Conservation (phyloP, 805 yeast species). For the Myxozyma lipomycoides region DNA sequence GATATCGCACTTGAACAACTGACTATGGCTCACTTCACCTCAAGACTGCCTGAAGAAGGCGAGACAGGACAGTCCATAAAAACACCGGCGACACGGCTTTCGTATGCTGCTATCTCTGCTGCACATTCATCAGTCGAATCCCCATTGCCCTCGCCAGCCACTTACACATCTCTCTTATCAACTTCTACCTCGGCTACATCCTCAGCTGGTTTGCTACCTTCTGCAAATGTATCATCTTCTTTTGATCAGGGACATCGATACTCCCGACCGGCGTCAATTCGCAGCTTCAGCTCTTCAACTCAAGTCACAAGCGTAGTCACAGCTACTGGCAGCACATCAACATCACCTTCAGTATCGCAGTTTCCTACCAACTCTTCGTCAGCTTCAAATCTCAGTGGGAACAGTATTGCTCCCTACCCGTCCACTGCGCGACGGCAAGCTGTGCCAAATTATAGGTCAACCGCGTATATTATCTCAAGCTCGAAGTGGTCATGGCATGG, state of each 20-base stretch:
- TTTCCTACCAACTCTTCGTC: constrained; percentile 3
- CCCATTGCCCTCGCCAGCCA: constrained; percentile 3
- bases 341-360: constrained; percentile 10
- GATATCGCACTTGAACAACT: no score
- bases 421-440: not conserved
- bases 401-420: not conserved
- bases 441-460: not conserved
- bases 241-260: constrained; percentile 1
- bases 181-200: not conserved
- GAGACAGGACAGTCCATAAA: no score
- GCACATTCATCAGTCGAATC: not conserved
- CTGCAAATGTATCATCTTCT: not conserved
- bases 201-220: not conserved
- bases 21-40: no score
- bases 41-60: no score
- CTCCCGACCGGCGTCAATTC: constrained; percentile 22
- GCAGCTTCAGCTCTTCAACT: constrained; percentile 21
- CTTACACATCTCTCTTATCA: not conserved
- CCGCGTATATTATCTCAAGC: constrained; percentile 8
- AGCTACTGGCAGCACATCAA: constrained; percentile 18
- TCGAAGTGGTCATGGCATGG: constrained; percentile 1
- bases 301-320: constrained; percentile 21
- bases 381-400: constrained; percentile 13
- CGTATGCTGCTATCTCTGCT: no score
- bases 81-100: no score